Base-by-base conservation (phyloP, 2,329 filamentous ascomycete genomes). In the Fonsecaea pugnacius region DNA sequence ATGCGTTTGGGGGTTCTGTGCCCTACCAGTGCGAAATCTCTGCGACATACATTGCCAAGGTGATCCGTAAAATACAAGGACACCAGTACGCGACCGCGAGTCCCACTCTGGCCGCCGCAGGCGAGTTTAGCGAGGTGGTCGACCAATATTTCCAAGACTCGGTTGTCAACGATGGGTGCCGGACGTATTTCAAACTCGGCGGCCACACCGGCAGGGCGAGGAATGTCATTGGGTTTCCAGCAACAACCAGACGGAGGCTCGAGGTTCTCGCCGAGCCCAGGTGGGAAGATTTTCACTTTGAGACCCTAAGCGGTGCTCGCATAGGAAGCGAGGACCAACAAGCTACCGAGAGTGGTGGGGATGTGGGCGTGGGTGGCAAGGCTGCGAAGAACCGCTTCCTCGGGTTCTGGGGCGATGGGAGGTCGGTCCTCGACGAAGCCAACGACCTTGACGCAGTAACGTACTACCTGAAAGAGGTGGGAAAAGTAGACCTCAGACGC, bases 221-320 rank as follows among this genome's bases (percentile, higher is more conserved):
- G 33, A 46, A 62, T 35, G 51, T 50, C 32, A 18, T 51, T 14
- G 50, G 58, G 8, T 58, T 4, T 24, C 61, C 50, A 10, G 64
- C 55, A 6, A 60, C 54, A 14, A 33, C 74, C 0, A 69, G 76
- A 14, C 75, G 77, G 57, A 68, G 75, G 2, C 70, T 75, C 65
- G 72, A 76, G 54, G 70, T 69, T 6, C 65, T 76, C 2, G 60
- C 68, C 1, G 64, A 73, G 21, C 76, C 76, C 6, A 70, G 74
- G 3, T 78, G 75, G 76, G 76, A 78, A 55, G 75, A 77, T 58
- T 77, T 71, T 55, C 65, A 72, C 27, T 77, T 77, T 59, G 70
- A 73, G 16, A 32, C 30, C 6, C n/a, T n/a, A 10, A 33, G 16
- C 6, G 50, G 18, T 36, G 27, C 59, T n/a, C 35, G 35, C 35